phyloP scores from a whole-genome alignment of 768 basidiomycete genomes.

The Boletus speciosus region DNA sequence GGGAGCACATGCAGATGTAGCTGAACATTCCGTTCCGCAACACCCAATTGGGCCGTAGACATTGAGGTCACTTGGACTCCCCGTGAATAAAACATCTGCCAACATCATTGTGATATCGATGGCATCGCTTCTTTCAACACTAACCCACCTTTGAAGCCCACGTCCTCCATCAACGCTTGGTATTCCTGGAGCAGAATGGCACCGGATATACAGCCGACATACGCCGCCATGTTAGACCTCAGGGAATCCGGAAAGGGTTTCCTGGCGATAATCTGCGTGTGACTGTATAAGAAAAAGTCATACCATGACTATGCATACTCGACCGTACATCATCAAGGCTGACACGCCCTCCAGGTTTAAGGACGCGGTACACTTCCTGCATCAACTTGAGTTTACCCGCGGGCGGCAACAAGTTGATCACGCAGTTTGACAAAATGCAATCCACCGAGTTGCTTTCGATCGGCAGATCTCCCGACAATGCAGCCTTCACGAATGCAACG shows the following conservation, averaged over 20 bases:
- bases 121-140: background rate
- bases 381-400: constrained; percentile 41
- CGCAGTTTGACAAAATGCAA: constrained; percentile 57
- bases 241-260: constrained; percentile 42
- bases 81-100: constrained; percentile 40
- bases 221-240: constrained; percentile 37
- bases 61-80: constrained; percentile 41
- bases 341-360: constrained; percentile 57
- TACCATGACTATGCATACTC: background rate
- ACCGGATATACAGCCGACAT: constrained; percentile 48
- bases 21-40: background rate
- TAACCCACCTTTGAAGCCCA: constrained; percentile 41
- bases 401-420: constrained; percentile 47
- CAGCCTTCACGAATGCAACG: constrained; percentile 46
- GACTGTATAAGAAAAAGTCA: background rate
- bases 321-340: constrained; percentile 48
- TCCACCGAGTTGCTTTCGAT: constrained; percentile 47
- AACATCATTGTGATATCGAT: background rate
- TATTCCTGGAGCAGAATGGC: constrained; percentile 42
- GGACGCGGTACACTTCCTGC: constrained; percentile 45
- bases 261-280: constrained; percentile 44
- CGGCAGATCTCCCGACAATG: constrained; percentile 44
- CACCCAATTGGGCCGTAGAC: constrained; percentile 28
- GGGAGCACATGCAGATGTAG: background rate
- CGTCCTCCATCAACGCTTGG: constrained; percentile 32